Percentiles rank a stretch among this genome's conserved stretches.
These are phyloP conservation scores for Acidiella bohemica DNA, from an alignment of 495 filamentous ascomycete species.

Conservation along the genomic window DNA sequence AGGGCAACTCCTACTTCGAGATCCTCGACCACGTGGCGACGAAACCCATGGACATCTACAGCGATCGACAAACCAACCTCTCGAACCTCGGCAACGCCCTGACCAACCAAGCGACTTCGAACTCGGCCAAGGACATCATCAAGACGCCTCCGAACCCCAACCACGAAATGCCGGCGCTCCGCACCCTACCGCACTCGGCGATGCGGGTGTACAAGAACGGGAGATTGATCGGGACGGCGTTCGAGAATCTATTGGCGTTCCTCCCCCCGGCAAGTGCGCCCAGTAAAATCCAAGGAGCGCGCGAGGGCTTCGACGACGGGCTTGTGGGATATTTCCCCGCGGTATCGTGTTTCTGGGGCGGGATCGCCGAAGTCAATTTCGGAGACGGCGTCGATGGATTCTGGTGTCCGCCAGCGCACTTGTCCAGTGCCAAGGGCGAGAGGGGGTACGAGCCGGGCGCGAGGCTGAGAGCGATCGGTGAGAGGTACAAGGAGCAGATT, in stretches of 20 bases:
- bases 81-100: slow-evolving; percentile 23
- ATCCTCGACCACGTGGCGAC: slow-evolving; percentile 79
- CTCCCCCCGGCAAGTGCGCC: slow-evolving; percentile 80
- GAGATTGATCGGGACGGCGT: slow-evolving; percentile 68
- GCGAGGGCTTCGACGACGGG: slow-evolving; percentile 80
- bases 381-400: slow-evolving; percentile 60
- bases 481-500: slow-evolving; percentile 86
- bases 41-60: slow-evolving; percentile 78
- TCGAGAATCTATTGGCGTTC: slow-evolving; percentile 80
- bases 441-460: slow-evolving; percentile 15
- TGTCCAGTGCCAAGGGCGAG: slow-evolving; percentile 5
- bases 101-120: slow-evolving; percentile 29
- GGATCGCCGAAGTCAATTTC: slow-evolving; percentile 83
- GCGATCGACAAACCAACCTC: slow-evolving; percentile 55
- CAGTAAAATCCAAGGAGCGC: slow-evolving; percentile 54
- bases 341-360: slow-evolving; percentile 80
- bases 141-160: slow-evolving; percentile 49
- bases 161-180: slow-evolving; percentile 54
- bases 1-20: slow-evolving; percentile 86
- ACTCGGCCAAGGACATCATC: slow-evolving; percentile 35
- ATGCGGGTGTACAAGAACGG: slow-evolving; percentile 93
- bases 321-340: slow-evolving; percentile 92
- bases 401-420: slow-evolving; percentile 65
- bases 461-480: slow-evolving; percentile 40
- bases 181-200: slow-evolving; percentile 72